These are phyloP conservation scores for Vigna trinervia DNA, from an alignment of 306 rosid species.

Conservation along the genomic window DNA sequence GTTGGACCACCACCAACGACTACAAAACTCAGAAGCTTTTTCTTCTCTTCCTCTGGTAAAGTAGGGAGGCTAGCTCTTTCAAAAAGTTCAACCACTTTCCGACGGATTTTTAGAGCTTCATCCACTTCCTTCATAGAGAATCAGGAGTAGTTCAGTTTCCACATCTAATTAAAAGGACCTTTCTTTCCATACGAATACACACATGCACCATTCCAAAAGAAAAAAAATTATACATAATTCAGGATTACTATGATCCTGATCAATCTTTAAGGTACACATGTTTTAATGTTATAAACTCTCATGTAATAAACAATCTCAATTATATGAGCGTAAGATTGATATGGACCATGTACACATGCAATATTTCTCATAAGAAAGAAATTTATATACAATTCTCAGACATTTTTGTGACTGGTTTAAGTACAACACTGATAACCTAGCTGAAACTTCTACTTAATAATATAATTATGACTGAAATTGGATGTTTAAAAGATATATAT, in stretches of 20 bases:
- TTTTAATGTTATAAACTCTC: background rate
- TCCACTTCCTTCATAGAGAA: conserved; percentile 83
- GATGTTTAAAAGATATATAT: background rate
- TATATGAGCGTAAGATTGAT: background rate
- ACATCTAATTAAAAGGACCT: background rate
- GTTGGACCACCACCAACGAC: conserved; percentile 98
- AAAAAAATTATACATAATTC: background rate
- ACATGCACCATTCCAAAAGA: background rate
- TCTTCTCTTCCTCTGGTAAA: conserved; percentile 78
- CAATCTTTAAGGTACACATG: background rate
- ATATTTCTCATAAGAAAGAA: background rate
- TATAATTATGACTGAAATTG: background rate
- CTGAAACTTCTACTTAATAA: background rate
- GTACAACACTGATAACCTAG: background rate
- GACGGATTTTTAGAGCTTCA: conserved; percentile 88
- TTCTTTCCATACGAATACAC: background rate
- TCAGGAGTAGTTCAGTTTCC: conserved; percentile 22
- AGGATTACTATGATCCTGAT: background rate
- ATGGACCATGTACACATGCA: background rate
- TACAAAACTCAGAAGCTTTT: conserved; percentile 88
- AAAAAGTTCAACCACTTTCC: conserved; percentile 75
- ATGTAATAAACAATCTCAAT: background rate
- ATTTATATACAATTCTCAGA: background rate
- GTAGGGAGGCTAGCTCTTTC: conserved; percentile 83
- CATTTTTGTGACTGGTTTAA: background rate